Base-by-base conservation (phyloP, 2,329 filamentous ascomycete species). In the Spiromastix sp. region DNA sequence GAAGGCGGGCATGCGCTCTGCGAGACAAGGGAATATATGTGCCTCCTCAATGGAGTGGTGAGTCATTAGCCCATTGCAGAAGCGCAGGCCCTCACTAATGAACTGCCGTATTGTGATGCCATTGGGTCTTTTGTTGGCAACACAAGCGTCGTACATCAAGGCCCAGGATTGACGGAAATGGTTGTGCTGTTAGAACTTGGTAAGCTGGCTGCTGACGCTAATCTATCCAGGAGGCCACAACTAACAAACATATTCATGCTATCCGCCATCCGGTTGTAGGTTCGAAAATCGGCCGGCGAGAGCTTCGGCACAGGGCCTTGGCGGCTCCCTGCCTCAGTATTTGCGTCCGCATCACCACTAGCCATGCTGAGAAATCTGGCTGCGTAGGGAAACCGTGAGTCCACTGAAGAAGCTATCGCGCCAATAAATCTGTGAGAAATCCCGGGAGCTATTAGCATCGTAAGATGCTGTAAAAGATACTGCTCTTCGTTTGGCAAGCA, bases 31-130 rank as follows among this genome's bases (percentile, higher is more conserved):
- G 57, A 93, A 94, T 26, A 94, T 68, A 55, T 85, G 74, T 19
- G 67, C 61, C 59, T 95, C 86, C 57, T 94, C 87, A 50, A 93
- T 89, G 38, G 63, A 66, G 63, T 94, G 87, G 61, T 94, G 86
- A 38, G 73, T 60, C 7, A 74, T 71, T n/a, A 94, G 74, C 39
- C 81, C 72, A 11, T 70, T 67, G 45, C 74, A 71, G 55, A 94
- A 85, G 32, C 76, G 64, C n/a, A 84, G 65, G 20, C 79, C 83
- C 17, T 70, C 64, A 46, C 66, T 56, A 46, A 93, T 63, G 57
- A 91, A 85, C 44, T 80, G 70, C 18, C 71, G 70, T 10, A 85
- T 70, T 1, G 78, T 76, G 64, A 85, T 73, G 44, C 69, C 68
- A 3, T 62, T 50, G 0, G 81, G 78, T 0, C 79, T 75, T 41